Evolutionary conservation across 768 basidiomycete species (phyloP), one percentile per base, ranked within the genome.

Genomic region (Sarcomyxa edulis): DNA sequence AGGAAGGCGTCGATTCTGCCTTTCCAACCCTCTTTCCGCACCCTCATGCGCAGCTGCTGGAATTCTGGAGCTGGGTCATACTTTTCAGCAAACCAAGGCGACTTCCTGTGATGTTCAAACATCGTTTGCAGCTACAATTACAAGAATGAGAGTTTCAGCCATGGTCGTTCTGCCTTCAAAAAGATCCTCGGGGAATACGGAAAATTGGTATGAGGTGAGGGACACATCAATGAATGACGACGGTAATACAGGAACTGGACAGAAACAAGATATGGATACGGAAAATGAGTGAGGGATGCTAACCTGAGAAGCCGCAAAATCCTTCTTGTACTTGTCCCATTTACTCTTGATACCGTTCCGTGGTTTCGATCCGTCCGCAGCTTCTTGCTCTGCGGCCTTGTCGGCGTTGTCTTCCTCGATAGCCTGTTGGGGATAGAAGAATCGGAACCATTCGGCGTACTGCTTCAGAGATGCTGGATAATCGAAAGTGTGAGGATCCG

Each of bases 51-150:
- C 57, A 93, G 66, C 39, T 72, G 69, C 39, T 76, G 72, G 54
- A 74, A 77, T 50, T 89, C 84, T 36, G 76, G 68, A 28, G 78
- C 62, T 40, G 84, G 84, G 45, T 92, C 89, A 67, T 97, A 97
- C 60, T 90, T 89, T 71, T 97, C 94, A 40, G 81, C 78, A 69
- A 96, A 97, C 94, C 94, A 97, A 10, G 91, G 84, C n/a, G 89
- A 90, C 55, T 85, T 84, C 64, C 82, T 78, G 68, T 97, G 94
- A 62, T 91, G 86, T 23, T 96, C 86, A 73, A 91, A 96, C 75
- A 97, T 85, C 41, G 86, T 85, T 69, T 90, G 89, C 54, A 95
- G 79, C 93, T 97, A 74, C 58, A 72, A 24, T 65, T 62, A 66
- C 60, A 61, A 49, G 36, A 46, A 37, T 58, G 54, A 46, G 46